Base-by-base conservation (phyloP, 139 green algal species). In the Nannochloris sp. region DNA sequence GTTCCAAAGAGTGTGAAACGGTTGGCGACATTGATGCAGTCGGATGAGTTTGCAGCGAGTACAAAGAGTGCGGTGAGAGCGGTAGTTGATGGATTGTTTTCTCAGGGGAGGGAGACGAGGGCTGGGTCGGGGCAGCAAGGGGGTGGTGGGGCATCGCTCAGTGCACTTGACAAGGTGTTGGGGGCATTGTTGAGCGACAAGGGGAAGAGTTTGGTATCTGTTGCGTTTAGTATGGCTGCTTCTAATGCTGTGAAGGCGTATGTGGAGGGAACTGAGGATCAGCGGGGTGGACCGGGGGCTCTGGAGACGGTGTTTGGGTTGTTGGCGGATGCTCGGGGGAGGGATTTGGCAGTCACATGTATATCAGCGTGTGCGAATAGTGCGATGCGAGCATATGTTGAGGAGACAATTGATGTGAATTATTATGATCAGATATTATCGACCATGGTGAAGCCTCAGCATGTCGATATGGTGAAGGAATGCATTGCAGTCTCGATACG, bases 181-280 rank as follows among this genome's bases (percentile, higher is more conserved):
- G 61, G 49, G 8, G 74, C 75, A 25, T 53, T 83, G 31, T 63
- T 71, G 5, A 80, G 61, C 49, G 46, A 79, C 0, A 50, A 48
- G 6, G 77, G 77, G 6, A 58, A 72, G 30, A 65, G 36, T 58
- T 60, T 84, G 1, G 68, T 84, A 49, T 72, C 66, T 2, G 62
- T 84, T 17, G 77, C 60, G 5, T 69, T 84, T 40, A 66, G 62
- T 30, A 55, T 84, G 44, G 77, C 66, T 2, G 73, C 65, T 3
- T 59, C 59, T 12, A 82, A 72, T 65, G 23, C 68, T 4, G 70
- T 72, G 6, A 36, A 33, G 0, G 57, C 59, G 8, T 69, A 33
- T 44, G 59, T 65, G n/a, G 63, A 77, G n/a, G 46, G 46, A 2
- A 20, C 17, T 30, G 1, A 40, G 4, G n/a, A 61, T 3, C 20